Base-by-base conservation (phyloP, 2,329 filamentous ascomycete genomes). In the Alternaria metachromatica region DNA sequence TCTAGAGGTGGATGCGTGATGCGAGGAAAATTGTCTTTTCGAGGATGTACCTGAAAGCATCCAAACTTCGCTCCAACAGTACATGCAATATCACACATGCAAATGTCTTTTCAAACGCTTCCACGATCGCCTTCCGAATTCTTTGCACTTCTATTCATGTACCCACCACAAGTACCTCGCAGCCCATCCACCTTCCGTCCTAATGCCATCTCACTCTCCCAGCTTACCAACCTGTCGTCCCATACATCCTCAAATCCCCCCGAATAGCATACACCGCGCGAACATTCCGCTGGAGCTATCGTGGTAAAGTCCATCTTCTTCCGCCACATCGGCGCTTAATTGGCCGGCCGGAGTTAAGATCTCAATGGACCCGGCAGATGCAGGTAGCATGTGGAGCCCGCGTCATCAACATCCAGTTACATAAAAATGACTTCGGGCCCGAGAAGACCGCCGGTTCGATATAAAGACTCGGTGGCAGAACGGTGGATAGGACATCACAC, bases 381-480 rank as follows among this genome's bases (percentile, higher is more conserved):
- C 33, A 26, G 46, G 33, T 30, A 13, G 33, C 23, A 26, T 51
- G 33, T 43, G 26, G 44, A 49, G 25, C 30, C n/a, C 26, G 55
- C 63, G 63, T 59, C 49, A 65, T 55, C 23, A 33, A 41, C 30
- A 51, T 45, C 21, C 30, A 37, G 50, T 33, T 55, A 51, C 50
- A 50, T 43, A 54, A 61, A 41, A 28, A 37, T 25, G 20, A 30
- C 37, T 37, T 58, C 43, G 59, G 62, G 54, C 18, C 59, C 59
- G 62, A 58, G 43, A 49, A 28, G 28, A 37, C 26, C 4, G n/a
- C 46, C 25, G 20, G 3, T 12, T 15, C 26, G 23, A 30, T 46
- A 62, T 64, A 59, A 54, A 18, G 23, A 21, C 43, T 43, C 12
- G 6, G 20, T 20, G 10, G 33, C 5, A 18, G 28, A 18, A 53